Base-by-base conservation (phyloP, 352 stramenopile genomes). In the Phytopythium litorale region DNA sequence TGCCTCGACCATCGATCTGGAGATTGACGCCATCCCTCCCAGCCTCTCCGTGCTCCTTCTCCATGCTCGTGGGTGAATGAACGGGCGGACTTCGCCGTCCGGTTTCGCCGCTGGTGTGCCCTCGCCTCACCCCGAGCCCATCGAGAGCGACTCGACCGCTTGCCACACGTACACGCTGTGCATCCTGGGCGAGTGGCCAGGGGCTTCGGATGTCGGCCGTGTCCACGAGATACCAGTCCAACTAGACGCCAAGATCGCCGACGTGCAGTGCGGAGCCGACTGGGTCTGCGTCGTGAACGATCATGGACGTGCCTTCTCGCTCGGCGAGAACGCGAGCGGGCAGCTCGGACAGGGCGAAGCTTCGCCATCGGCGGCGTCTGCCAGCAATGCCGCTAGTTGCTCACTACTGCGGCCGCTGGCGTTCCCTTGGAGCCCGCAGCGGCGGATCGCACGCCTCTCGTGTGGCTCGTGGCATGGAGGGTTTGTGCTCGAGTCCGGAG, bases 341-440 rank as follows among this genome's bases (percentile, higher is more conserved):
- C 82, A 91, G 45, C 70, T 89, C n/a, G 79, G 71, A 0, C 82
- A 88, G 37, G 71, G 70, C 13, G 71, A 89, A 54, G 35, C 55
- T 68, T 32, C 52, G 60, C 0, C 56, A 71, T 21, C 58, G 67
- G 0, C 46, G 40, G 8, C 40, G 23, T 53, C 67, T 25, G 18
- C 45, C 45, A 32, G 7, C n/a, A 19, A 9, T 21, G 19, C n/a
- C 8, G 5, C 45, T 1, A 51, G 21, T 19, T 28, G 45, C 11
- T 51, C n/a, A 8, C 43, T 9, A n/a, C 58, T 25, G 35, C 78
- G 46, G 56, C 70, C 57, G 35, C 55, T 82, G 25, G 56, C 63
- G 16, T 76, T 81, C 38, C 60, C 67, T 28, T 57, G 76, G 19
- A 43, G 45, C n/a, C 56, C 68, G 46, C 33, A 45, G 56, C 37